Conservation (phyloP, 352 stramenopile genomes). For the Phytophthora sp. region DNA sequence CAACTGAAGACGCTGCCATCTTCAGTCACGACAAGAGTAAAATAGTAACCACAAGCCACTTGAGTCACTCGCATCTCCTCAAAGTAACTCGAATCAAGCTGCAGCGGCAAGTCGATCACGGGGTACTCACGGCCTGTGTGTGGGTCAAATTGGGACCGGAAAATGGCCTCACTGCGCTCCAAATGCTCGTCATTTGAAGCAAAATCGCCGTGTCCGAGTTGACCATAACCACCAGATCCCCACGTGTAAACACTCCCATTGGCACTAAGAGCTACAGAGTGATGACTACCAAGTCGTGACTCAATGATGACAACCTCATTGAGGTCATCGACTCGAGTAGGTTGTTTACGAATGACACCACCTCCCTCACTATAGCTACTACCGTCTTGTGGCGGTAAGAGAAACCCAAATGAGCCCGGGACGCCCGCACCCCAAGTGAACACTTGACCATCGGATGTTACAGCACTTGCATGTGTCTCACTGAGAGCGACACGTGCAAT, state of each 20-base stretch:
- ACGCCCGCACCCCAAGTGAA: conserved; percentile 78
- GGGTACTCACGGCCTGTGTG: conserved; percentile 73
- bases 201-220: conserved; percentile 81
- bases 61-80: conserved; percentile 76
- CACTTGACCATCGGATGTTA: conserved; percentile 68
- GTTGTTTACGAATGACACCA: conserved; percentile 38
- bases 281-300: conserved; percentile 61
- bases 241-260: conserved; percentile 72
- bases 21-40: conserved; percentile 70
- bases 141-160: conserved; percentile 67
- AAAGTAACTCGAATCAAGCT: conserved; percentile 73
- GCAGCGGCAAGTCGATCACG: conserved; percentile 68
- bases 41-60: conserved; percentile 80
- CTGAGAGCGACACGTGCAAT: conserved; percentile 56
- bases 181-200: conserved; percentile 16
- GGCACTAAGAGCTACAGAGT: conserved; percentile 71
- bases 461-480: conserved; percentile 60
- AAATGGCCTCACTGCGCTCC: conserved; percentile 56
- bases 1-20: conserved; percentile 77
- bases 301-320: conserved; percentile 57
- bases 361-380: conserved; percentile 14
- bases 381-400: conserved; percentile 33
- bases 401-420: conserved; percentile 68
- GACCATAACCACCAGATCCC: conserved; percentile 68
- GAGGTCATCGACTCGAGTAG: conserved; percentile 70